Base-by-base conservation (phyloP, 2,329 filamentous ascomycete genomes). In the Huntiella abstrusa region DNA sequence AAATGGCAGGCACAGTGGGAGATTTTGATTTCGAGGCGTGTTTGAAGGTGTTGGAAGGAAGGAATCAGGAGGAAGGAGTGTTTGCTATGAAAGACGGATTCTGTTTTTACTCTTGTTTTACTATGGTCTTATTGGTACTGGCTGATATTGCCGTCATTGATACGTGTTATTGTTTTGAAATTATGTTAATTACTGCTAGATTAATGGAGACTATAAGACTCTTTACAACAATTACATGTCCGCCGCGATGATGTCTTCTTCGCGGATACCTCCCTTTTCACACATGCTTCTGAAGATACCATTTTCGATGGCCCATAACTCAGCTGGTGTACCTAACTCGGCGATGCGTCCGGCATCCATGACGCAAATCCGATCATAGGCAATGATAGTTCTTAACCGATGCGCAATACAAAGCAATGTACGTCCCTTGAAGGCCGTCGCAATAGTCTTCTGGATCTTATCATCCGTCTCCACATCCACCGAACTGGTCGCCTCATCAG, bases 401-500 rank as follows among this genome's bases (percentile, higher is more conserved):
- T 96, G 88, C 4, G 88, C 88, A 59, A 96, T 95, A 62, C 86
- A 94, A 16, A 96, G 66, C 41, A 96, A 64, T 2, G 88, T 95
- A 67, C 82, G 84, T 49, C 86, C 87, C 46, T 73, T 70, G 67
- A 96, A 96, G 0, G 79, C 87, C 1, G 73, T 70, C 0, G 83
- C 80, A 61, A 96, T 95, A 3, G 87, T 93, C 47, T 69, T 67
- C 62, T 96, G 88, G 58, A 96, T 94, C 70, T 91, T 92, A 62
- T 85, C 80, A 58, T 98, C 91, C 3, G 88, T 96, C 58, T 95
- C 88, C 68, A 95, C 91, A 60, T 96, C 88, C 5, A 96, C 87
- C 0, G 76, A 83, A 1, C 80, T 85, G 0, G 91, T 98, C 1
- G 91, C 91, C 62, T 98, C 91, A 65, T 98, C 91, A 61, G 88